A percentile compares a stretch with the other conserved stretches of the same genome.
Evolutionary conservation across 78 protist genomes (phyloP).

Genomic region (Parvularia atlantis): DNA sequence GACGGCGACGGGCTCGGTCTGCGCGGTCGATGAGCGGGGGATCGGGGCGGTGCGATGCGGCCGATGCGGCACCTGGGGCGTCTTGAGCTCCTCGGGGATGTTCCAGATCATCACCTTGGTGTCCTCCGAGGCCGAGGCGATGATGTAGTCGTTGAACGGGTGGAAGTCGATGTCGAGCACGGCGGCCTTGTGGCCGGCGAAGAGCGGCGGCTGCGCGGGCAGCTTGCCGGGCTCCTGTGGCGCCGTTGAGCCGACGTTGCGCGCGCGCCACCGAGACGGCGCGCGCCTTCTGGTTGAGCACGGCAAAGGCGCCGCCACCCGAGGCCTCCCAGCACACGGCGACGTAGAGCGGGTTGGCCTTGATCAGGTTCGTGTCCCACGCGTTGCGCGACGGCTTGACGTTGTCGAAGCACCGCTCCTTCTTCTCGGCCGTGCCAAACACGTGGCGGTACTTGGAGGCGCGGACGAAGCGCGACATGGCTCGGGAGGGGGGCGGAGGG

Average conservation of each 20-base stretch:
- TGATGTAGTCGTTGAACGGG: constrained; percentile 86
- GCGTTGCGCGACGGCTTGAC: constrained; percentile 62
- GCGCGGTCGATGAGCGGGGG: no score
- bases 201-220: not conserved
- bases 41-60: no score
- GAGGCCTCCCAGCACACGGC: constrained; percentile 76
- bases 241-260: no score
- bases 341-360: constrained; percentile 70
- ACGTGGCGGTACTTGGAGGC: constrained; percentile 86
- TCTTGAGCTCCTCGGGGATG: constrained; percentile 77
- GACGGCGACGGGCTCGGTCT: constrained; percentile 38
- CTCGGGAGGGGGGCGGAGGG: not conserved
- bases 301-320: constrained; percentile 88
- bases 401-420: constrained; percentile 59
- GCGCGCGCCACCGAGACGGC: no score
- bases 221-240: no score
- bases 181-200: constrained; percentile 76
- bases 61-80: no score
- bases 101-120: constrained; percentile 79
- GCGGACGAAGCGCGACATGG: constrained; percentile 61
- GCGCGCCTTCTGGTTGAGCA: constrained; percentile 14
- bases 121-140: constrained; percentile 91
- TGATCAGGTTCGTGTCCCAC: constrained; percentile 65
- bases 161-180: constrained; percentile 84
- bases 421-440: constrained; percentile 62